phyloP scores from a whole-genome alignment of 352 stramenopile species.

The Phytophthora pinifolia region DNA sequence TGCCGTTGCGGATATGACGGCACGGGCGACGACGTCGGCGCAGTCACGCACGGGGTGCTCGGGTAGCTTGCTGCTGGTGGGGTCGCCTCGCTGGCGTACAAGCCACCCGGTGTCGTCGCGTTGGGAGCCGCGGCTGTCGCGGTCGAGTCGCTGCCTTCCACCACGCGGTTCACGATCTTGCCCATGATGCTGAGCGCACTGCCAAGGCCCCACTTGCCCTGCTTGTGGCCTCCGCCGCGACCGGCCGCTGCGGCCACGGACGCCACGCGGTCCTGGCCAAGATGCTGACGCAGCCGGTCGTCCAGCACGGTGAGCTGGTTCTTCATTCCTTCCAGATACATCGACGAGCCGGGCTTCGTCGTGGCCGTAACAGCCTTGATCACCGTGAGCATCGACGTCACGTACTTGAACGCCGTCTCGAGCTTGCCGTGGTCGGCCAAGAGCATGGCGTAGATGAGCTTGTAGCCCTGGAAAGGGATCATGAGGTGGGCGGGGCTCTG shows the following conservation, averaged over 20 bases:
- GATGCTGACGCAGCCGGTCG: constrained; percentile 81
- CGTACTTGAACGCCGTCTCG: constrained; percentile 86
- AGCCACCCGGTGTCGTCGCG: constrained; percentile 19
- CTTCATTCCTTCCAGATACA: constrained; percentile 89
- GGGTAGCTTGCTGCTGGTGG: constrained; percentile 32
- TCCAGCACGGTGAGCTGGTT: constrained; percentile 87
- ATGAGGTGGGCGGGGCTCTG: constrained; percentile 54
- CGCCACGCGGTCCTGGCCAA: constrained; percentile 75
- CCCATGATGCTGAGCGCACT: constrained; percentile 85
- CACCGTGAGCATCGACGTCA: constrained; percentile 82
- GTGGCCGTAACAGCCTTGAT: constrained; percentile 72
- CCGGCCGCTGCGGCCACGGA: constrained; percentile 52
- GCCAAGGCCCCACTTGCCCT: constrained; percentile 75
- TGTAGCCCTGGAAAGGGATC: constrained; percentile 90
- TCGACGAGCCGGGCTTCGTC: constrained; percentile 81
- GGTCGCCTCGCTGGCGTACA: constrained; percentile 35
- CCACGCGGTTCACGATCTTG: constrained; percentile 86
- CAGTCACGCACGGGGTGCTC: constrained; percentile 17
- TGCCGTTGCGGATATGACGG: constrained; percentile 22
- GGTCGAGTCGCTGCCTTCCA: constrained; percentile 65
- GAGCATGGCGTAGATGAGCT: constrained; percentile 88
- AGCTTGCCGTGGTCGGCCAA: constrained; percentile 83
- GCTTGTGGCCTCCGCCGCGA: constrained; percentile 44
- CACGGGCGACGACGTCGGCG: constrained; percentile 13
- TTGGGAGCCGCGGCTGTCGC: constrained; percentile 9